Evolutionary conservation across 2,329 filamentous ascomycete species (phyloP).

Genomic region (Colletotrichum camelliae): DNA sequence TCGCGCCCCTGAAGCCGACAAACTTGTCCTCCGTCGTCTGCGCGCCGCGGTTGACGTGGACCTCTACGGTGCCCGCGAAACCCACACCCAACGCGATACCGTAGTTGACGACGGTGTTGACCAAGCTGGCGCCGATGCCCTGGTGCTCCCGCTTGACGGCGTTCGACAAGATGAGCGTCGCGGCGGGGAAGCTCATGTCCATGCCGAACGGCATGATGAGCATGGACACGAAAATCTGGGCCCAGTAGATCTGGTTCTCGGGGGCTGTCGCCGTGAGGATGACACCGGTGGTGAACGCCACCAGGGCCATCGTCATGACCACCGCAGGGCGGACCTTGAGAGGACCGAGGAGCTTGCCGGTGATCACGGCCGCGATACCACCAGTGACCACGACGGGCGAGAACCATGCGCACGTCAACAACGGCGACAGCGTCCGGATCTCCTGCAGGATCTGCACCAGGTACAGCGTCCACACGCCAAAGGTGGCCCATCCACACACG

Average conservation of each 20-base stretch:
- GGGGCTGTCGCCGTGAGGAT: slow-evolving; percentile 53
- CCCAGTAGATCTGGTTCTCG: slow-evolving; percentile 66
- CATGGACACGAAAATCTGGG: slow-evolving; percentile 63
- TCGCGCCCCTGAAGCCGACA: slow-evolving; percentile 39
- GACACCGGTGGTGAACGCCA: slow-evolving; percentile 47
- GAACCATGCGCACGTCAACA: slow-evolving; percentile 50
- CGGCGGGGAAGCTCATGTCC: slow-evolving; percentile 71
- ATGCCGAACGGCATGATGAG: slow-evolving; percentile 67
- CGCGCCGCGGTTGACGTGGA: slow-evolving; percentile 32
- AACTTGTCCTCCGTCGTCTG: slow-evolving; percentile 30
- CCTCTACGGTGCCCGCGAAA: slow-evolving; percentile 69
- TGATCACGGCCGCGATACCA: slow-evolving; percentile 48
- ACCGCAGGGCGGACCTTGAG: slow-evolving; percentile 37
- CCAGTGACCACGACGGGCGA: slow-evolving; percentile 49
- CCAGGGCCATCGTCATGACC: slow-evolving; percentile 50
- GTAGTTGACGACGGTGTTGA: slow-evolving; percentile 73
- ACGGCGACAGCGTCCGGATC: slow-evolving; percentile 44
- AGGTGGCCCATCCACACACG: slow-evolving; percentile 58
- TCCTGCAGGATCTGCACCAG: slow-evolving; percentile 54
- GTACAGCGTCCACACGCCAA: slow-evolving; percentile 61
- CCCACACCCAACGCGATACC: slow-evolving; percentile 70
- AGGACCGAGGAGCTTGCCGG: slow-evolving; percentile 46
- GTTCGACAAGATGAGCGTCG: slow-evolving; percentile 65
- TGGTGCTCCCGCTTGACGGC: slow-evolving; percentile 49
- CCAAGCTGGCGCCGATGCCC: slow-evolving; percentile 56